Percentiles rank a stretch among this genome's conserved stretches.
phyloP scores from a whole-genome alignment of 805 yeast genomes.

The Kuraishia hungarica region DNA sequence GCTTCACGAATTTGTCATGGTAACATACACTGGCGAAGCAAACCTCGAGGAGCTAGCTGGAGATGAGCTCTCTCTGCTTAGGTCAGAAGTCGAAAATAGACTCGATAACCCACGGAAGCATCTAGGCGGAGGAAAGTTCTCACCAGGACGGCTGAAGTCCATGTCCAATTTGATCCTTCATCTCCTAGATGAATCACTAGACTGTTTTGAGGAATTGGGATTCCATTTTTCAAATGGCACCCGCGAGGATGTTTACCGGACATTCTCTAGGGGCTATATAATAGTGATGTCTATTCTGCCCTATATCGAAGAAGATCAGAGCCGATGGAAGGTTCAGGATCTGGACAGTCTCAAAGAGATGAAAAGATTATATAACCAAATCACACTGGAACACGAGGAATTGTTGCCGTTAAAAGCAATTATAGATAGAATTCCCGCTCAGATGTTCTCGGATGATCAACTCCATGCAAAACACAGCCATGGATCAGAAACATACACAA shows the following conservation, averaged over 20 bases:
- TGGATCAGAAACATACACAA: neutral
- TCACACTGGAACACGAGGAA: neutral
- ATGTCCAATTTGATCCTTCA: neutral
- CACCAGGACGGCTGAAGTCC: neutral
- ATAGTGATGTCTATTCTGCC: neutral
- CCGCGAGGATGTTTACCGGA: neutral
- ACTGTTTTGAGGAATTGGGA: neutral
- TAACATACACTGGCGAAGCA: neutral
- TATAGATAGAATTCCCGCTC: neutral
- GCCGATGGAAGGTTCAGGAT: neutral
- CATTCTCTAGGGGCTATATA: neutral
- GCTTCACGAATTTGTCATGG: neutral
- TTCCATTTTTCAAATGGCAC: neutral
- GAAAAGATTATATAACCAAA: neutral
- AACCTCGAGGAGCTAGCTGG: neutral
- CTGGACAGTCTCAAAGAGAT: neutral
- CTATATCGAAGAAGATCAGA: neutral
- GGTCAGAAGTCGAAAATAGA: neutral
- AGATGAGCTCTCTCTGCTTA: neutral
- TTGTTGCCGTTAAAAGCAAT: neutral
- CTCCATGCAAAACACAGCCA: neutral
- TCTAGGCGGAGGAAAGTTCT: neutral
- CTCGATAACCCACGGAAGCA: neutral
- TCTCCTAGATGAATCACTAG: neutral
- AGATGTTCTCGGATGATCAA: neutral